Conservation (phyloP, 2,329 filamentous ascomycete genomes). For the Penicillium sp. region DNA sequence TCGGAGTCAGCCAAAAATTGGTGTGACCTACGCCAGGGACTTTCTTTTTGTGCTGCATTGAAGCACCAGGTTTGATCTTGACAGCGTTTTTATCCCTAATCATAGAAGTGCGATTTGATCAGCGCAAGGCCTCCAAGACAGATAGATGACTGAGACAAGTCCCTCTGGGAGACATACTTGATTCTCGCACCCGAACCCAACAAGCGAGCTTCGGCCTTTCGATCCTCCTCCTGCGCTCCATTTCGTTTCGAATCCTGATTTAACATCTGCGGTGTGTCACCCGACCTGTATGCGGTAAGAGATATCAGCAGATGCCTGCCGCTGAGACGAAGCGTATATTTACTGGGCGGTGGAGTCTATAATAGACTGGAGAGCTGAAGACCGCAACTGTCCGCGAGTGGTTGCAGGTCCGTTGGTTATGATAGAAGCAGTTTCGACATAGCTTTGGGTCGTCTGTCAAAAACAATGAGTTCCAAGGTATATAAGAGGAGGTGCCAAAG, state of each 20-base stretch:
- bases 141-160: neutral
- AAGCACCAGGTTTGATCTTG: conserved; percentile 30
- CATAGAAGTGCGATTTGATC: neutral
- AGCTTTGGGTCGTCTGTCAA: conserved; percentile 17
- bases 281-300: conserved; percentile 5
- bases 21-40: conserved; percentile 20
- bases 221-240: conserved; percentile 6
- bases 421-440: conserved; percentile 14
- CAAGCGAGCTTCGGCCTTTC: conserved; percentile 22
- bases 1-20: neutral
- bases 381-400: conserved; percentile 14
- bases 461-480: conserved; percentile 1
- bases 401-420: conserved; percentile 10
- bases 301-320: conserved; percentile 13
- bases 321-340: conserved; percentile 8
- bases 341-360: conserved; percentile 16
- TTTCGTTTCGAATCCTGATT: conserved; percentile 6
- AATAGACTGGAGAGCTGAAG: conserved; percentile 5
- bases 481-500: neutral
- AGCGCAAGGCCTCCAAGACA: neutral
- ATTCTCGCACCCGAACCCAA: conserved; percentile 12
- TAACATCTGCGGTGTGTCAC: conserved; percentile 19
- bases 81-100: conserved; percentile 22
- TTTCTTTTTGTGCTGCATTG: conserved; percentile 19
- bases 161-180: conserved; percentile 5